phyloP scores from a whole-genome alignment of 352 stramenopile species.

The Phytophthora meadii region DNA sequence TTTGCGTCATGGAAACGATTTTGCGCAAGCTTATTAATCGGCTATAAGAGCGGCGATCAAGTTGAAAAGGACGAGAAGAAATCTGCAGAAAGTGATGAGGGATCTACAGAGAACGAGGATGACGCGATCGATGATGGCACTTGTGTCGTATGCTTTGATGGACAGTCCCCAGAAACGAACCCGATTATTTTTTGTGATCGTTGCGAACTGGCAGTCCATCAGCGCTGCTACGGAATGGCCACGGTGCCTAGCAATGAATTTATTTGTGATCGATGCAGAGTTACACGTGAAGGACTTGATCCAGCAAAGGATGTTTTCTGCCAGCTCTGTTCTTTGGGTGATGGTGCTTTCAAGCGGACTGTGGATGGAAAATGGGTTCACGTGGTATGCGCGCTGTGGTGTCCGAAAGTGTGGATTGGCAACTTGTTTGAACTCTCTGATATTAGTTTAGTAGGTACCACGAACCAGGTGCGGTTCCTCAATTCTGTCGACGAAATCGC shows the following conservation, averaged over 20 bases:
- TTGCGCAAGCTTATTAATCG: slow-evolving; percentile 69
- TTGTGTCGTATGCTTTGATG: slow-evolving; percentile 92
- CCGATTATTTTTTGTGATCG: slow-evolving; percentile 92
- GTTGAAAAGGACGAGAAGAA: slow-evolving; percentile 20
- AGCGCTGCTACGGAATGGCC: slow-evolving; percentile 88
- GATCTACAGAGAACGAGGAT: slow-evolving; percentile 41
- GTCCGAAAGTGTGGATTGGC: slow-evolving; percentile 86
- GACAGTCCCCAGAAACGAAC: slow-evolving; percentile 85
- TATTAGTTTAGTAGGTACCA: slow-evolving; percentile 71
- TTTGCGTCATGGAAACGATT: slow-evolving; percentile 82
- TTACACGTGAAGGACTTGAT: slow-evolving; percentile 60
- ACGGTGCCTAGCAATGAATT: slow-evolving; percentile 89
- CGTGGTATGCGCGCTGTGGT: slow-evolving; percentile 90
- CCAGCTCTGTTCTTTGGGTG: slow-evolving; percentile 82
- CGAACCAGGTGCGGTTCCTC: slow-evolving; percentile 55
- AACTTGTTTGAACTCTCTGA: slow-evolving; percentile 79
- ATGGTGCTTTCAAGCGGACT: slow-evolving; percentile 89
- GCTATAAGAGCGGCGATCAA: slow-evolving; percentile 42
- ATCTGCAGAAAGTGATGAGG: slow-evolving; percentile 21
- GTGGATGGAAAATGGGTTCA: slow-evolving; percentile 91
- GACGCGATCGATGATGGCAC: slow-evolving; percentile 85
- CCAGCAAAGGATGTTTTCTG: slow-evolving; percentile 74
- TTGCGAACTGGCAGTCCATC: slow-evolving; percentile 90
- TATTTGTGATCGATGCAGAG: slow-evolving; percentile 87
- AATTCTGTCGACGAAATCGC: slow-evolving; percentile 67